Evolutionary conservation across 345 rosid genomes (phyloP), one percentile per base, ranked within the genome.

Genomic region (Nasturtium officinale): DNA sequence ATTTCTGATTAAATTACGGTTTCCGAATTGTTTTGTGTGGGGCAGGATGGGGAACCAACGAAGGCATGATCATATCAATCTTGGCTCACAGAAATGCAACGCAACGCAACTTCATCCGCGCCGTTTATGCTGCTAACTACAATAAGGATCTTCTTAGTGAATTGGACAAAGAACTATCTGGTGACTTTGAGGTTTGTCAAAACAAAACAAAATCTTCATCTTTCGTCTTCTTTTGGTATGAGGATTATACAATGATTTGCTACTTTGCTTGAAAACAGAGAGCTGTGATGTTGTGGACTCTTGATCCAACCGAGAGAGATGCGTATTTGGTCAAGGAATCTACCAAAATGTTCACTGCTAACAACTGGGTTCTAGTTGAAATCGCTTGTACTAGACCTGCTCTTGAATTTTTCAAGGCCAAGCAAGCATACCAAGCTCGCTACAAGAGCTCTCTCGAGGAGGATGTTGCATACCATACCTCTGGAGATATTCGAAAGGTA

Each of bases 41-140:
- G 35, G 68, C 83, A 93, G 98, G 98, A 73, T 93, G 97, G 96
- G 98, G 98, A 28, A 90, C 98, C 11, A 82, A 94, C 61, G 98
- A 94, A 77, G 74, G 71, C 2, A 55, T 83, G 81, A 91, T 89
- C 76, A 88, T 91, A 69, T 85, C 89, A 42, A 86, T 94, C 65
- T 75, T 94, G 87, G 92, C 92, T 65, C 97, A 90, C 65, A 81
- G 96, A 70, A 87, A 83, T 59, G 89, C 96, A 16, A 78, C 78
- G 1, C 98, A 90, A 30, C 96, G 96, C 72, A 81, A 77, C 65
- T 35, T 59, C 12, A 90, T 94, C 35, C 84, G 87, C 5, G 73
- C 82, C 50, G 65, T 79, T 69, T 94, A 94, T 64, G 76, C 75
- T n/a, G 88, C 88, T 73, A 79, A 83, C 28, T 85, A 89, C 65